Conservation (phyloP, 2,329 filamentous ascomycete species). For the Sarocladiaceae sp. region DNA sequence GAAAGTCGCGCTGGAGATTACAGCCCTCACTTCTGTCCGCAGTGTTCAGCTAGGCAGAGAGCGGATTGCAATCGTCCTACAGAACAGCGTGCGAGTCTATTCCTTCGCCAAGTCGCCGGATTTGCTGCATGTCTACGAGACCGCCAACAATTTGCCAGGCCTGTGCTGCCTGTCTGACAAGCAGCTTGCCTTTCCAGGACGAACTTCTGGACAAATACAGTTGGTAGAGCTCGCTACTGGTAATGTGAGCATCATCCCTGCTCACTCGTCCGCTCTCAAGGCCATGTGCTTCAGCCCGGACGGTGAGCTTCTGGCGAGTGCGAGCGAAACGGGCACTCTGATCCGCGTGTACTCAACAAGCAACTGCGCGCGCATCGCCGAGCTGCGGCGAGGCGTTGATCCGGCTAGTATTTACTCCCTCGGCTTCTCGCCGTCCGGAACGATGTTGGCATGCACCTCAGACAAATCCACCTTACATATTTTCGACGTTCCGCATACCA, state of each 20-base stretch:
- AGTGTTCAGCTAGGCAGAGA: conserved; percentile 71
- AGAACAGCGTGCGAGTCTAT: conserved; percentile 78
- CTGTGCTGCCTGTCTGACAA: conserved; percentile 71
- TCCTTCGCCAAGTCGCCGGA: conserved; percentile 67
- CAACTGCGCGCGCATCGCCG: conserved; percentile 73
- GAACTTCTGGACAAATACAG: conserved; percentile 82
- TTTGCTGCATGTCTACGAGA: conserved; percentile 72
- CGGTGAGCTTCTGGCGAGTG: conserved; percentile 77
- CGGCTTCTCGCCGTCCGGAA: conserved; percentile 76
- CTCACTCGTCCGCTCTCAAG: conserved; percentile 72
- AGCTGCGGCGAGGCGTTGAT: conserved; percentile 85
- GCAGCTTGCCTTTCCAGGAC: conserved; percentile 77
- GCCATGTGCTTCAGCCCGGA: conserved; percentile 76
- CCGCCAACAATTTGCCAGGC: conserved; percentile 75
- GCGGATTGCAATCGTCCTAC: conserved; percentile 72
- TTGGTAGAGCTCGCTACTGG: conserved; percentile 70
- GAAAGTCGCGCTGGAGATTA: conserved; percentile 66
- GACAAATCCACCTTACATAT: conserved; percentile 96
- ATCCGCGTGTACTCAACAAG: conserved; percentile 78
- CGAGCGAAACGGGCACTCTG: conserved; percentile 85
- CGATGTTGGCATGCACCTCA: conserved; percentile 81
- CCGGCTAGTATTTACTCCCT: conserved; percentile 81
- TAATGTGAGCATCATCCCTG: conserved; percentile 89
- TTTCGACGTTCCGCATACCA: conserved; percentile 70
- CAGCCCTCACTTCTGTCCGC: conserved; percentile 73